Evolutionary conservation across 1,139 yeast species (phyloP).

Genomic region (Blastobotrys serpentis): DNA sequence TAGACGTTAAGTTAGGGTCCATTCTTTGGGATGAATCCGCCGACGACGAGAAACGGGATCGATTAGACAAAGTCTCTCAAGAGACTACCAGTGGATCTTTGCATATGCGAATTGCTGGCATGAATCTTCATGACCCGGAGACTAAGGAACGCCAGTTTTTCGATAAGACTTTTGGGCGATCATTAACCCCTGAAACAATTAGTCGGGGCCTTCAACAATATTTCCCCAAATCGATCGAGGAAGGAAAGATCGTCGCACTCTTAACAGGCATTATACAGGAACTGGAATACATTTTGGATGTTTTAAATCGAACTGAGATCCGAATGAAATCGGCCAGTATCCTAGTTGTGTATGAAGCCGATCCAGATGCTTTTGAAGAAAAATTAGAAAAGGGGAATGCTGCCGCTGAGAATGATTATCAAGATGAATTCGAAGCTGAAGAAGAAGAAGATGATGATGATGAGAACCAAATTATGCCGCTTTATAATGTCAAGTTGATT

Average conservation of each 20-base stretch:
- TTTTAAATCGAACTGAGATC: conserved; percentile 59
- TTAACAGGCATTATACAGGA: conserved; percentile 54
- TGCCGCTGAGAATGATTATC: conserved; percentile 33
- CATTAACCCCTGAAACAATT: conserved; percentile 48
- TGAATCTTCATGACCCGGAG: conserved; percentile 54
- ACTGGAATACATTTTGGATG: conserved; percentile 62
- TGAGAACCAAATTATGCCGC: conserved; percentile 34
- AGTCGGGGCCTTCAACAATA: conserved; percentile 52
- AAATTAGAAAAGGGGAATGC: conserved; percentile 27
- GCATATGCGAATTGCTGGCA: conserved; percentile 80
- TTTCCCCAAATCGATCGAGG: conserved; percentile 40
- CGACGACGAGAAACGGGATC: conserved; percentile 53
- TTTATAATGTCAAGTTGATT: conserved; percentile 63
- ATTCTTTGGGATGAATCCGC: conserved; percentile 60
- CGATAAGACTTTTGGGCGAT: conserved; percentile 72
- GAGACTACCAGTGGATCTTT: conserved; percentile 79
- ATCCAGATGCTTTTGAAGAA: conserved; percentile 39
- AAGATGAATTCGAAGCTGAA: conserved; percentile 29
- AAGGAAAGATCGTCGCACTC: conserved; percentile 31
- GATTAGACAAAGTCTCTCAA: conserved; percentile 63
- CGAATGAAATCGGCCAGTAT: conserved; percentile 74
- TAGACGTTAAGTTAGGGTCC: conserved; percentile 83
- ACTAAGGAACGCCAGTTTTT: conserved; percentile 43
- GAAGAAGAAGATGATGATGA: conserved; percentile 34
- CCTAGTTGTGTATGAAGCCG: conserved; percentile 72